phyloP scores from a whole-genome alignment of 2,329 filamentous ascomycete genomes.

The Nemania abortiva region DNA sequence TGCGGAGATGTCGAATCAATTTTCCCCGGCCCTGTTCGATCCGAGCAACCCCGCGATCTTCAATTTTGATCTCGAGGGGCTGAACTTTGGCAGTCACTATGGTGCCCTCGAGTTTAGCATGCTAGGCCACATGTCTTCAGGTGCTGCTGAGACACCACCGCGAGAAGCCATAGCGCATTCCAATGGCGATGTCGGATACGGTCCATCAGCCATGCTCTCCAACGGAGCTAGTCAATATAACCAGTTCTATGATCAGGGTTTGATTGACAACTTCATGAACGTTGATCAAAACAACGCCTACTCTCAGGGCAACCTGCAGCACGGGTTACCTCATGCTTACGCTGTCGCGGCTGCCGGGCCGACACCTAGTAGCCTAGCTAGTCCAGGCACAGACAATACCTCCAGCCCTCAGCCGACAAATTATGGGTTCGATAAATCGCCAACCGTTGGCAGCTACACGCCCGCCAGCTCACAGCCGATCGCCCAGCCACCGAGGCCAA shows the following conservation, averaged over 20 bases:
- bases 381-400: constrained; percentile 73
- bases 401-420: constrained; percentile 69
- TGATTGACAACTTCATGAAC: constrained; percentile 66
- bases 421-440: constrained; percentile 68
- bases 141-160: constrained; percentile 81
- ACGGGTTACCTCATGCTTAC: constrained; percentile 73
- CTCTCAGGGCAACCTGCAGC: constrained; percentile 69
- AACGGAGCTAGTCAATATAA: constrained; percentile 64
- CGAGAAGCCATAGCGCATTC: constrained; percentile 68
- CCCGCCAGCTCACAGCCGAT: constrained; percentile 48
- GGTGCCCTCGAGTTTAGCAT: constrained; percentile 96
- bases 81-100: constrained; percentile 97
- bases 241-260: constrained; percentile 63
- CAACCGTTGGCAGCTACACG: constrained; percentile 57
- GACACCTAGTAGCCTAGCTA: constrained; percentile 69
- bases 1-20: constrained; percentile 60
- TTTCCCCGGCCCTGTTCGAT: constrained; percentile 78
- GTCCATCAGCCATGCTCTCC: constrained; percentile 62
- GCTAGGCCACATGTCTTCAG: constrained; percentile 95
- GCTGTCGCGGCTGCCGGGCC: constrained; percentile 69
- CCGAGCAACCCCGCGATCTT: constrained; percentile 92
- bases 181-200: constrained; percentile 55
- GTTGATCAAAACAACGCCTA: constrained; percentile 66
- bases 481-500: constrained; percentile 56
- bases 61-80: constrained; percentile 93